phyloP scores from a whole-genome alignment of 108 stramenopile genomes.

The Fragilaria crotonensis region DNA sequence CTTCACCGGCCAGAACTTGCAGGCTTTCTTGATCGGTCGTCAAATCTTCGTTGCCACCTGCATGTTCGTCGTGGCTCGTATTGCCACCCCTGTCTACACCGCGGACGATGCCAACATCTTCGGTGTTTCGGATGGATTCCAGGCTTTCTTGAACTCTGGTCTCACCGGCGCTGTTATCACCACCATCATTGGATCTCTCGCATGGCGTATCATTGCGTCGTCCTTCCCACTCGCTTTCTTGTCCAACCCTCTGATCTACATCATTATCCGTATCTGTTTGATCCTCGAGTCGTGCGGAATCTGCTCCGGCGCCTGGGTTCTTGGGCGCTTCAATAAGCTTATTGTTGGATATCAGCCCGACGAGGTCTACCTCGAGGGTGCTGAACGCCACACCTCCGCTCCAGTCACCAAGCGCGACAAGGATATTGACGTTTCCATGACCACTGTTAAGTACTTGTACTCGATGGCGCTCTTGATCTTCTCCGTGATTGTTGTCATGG shows the following conservation, averaged over 20 bases:
- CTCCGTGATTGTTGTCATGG: conserved; percentile 25
- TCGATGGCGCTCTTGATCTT: conserved; percentile 21
- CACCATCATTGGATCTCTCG: conserved; percentile 39
- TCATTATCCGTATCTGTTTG: conserved; percentile 42
- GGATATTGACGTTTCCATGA: background rate
- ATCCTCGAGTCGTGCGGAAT: conserved; percentile 37
- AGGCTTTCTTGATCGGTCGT: conserved; percentile 45
- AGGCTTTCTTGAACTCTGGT: conserved; percentile 46
- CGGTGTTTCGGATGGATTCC: conserved; percentile 32
- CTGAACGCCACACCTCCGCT: background rate
- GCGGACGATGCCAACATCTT: conserved; percentile 30
- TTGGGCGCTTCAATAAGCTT: conserved; percentile 14
- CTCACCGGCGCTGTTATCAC: conserved; percentile 45
- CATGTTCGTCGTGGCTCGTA: conserved; percentile 52
- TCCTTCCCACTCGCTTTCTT: conserved; percentile 46
- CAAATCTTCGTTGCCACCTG: too few species aligned
- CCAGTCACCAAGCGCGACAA: background rate
- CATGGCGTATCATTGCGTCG: conserved; percentile 48
- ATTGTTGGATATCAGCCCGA: conserved; percentile 32
- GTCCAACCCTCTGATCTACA: conserved; percentile 36
- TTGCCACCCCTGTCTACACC: conserved; percentile 29
- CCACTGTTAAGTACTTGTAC: conserved; percentile 26
- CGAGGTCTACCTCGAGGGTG: conserved; percentile 33
- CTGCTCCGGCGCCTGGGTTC: conserved; percentile 39
- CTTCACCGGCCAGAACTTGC: conserved; percentile 27